These are phyloP conservation scores for Pleurotus ostreatus DNA, from an alignment of 768 basidiomycete species.

Conservation along the genomic window DNA sequence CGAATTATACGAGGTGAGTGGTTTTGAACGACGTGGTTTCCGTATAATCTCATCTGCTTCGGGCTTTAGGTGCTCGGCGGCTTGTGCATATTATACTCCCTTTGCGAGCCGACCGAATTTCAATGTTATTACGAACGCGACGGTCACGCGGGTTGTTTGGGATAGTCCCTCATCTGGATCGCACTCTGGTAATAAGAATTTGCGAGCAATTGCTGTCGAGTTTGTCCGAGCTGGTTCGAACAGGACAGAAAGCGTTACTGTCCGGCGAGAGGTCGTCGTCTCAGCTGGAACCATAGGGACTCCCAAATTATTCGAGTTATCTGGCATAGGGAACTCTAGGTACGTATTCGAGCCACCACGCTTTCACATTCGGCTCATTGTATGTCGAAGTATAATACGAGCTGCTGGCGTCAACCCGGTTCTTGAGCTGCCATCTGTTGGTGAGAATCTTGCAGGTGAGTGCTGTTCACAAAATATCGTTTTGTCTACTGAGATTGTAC, in stretches of 20 bases:
- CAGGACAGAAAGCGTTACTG: conserved; percentile 31
- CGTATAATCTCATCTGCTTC: too few species aligned
- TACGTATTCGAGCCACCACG: conserved; percentile 8
- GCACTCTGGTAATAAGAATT: conserved; percentile 20
- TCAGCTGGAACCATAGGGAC: conserved; percentile 41
- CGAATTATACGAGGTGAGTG: conserved; percentile 25
- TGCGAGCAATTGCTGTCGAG: conserved; percentile 43
- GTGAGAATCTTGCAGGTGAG: conserved; percentile 33
- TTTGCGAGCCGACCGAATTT: conserved; percentile 30
- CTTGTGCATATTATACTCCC: conserved; percentile 10
- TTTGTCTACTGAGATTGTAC: background rate
- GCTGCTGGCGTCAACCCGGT: conserved; percentile 37
- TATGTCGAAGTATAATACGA: conserved; percentile 29
- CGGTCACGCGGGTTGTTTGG: conserved; percentile 42
- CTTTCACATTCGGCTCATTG: too few species aligned
- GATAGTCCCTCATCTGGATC: conserved; percentile 14
- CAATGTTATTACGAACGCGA: conserved; percentile 44
- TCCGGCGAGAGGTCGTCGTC: conserved; percentile 48
- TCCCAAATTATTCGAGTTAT: conserved; percentile 30
- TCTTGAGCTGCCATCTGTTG: conserved; percentile 46
- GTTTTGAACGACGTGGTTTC: background rate
- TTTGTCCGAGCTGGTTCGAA: conserved; percentile 27
- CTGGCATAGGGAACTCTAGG: conserved; percentile 30
- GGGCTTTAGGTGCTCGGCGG: conserved; percentile 21
- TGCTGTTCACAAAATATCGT: background rate